These are phyloP conservation scores for Daldinia grandis DNA, from an alignment of 495 filamentous ascomycete genomes.

Conservation along the genomic window DNA sequence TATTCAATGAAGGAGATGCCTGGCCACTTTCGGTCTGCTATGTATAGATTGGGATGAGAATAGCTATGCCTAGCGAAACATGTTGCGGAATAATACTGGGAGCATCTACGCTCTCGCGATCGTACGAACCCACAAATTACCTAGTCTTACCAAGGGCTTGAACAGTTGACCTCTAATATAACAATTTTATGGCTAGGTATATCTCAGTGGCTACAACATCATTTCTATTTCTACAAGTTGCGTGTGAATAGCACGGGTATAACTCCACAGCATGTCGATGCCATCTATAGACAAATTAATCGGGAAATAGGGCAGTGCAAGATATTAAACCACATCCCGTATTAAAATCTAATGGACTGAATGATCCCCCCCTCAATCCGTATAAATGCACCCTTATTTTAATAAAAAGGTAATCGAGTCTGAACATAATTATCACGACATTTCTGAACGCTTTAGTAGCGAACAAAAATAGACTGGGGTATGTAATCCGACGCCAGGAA, in stretches of 20 bases:
- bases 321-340: conserved; percentile 1
- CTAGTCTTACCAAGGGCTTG: no score
- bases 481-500: conserved; percentile 44
- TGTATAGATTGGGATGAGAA: no score
- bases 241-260: not conserved
- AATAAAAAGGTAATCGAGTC: conserved; percentile 15
- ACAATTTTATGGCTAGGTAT: not conserved
- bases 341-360: not conserved
- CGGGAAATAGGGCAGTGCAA: not conserved
- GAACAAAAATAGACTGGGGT: conserved; percentile 32
- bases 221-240: not conserved
- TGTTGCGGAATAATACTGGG: no score
- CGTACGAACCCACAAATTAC: no score
- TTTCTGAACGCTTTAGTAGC: conserved; percentile 13
- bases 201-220: not conserved
- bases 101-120: no score
- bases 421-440: conserved; percentile 28
- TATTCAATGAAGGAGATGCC: not conserved
- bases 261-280: not conserved
- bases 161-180: no score
- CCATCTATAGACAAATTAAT: not conserved
- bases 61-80: no score
- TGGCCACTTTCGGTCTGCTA: not conserved
- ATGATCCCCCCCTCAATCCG: not conserved
- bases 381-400: conserved; percentile 12